Evolutionary conservation across 1,139 yeast species (phyloP), one percentile per base, ranked within the genome.

Genomic region (Pichia sp.): DNA sequence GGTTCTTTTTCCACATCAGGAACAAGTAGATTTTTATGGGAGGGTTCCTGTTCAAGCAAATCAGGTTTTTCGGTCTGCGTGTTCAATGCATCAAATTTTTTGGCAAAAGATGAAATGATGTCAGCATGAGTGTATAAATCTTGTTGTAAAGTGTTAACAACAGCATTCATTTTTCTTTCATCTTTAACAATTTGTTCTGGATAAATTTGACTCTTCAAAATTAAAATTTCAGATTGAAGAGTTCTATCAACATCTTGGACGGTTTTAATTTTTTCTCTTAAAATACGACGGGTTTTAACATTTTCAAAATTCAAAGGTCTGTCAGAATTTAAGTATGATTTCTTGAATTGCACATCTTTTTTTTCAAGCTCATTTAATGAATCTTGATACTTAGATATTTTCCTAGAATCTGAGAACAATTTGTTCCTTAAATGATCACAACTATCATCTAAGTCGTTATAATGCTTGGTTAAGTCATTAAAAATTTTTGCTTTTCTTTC

Each of bases 181-280:
- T 54, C 48, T 7, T 51, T 40, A 3, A 56, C 35, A 6, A 60
- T 25, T 26, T 48, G 48, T 10, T 55, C 58, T 1, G 62, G 60
- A 25, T 53, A 48, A 5, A 58, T 30, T 12, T 51, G 42, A 35
- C 59, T 53, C 30, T 61, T 60, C 28, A 58, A 30, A 4, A 60
- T 28, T 8, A 61, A 41, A 11, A 61, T 35, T 22, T 49, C 49
- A 4, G 60, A 50, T 27, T 56, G 56, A 4, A 61, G 35, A 6
- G 49, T 40, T 7, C 49, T 50, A 9, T 53, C 58, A 2, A 37
- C 6, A 4, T 40, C 36, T 24, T 48, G 49, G 6, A 57, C 36
- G 2, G 28, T 23, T 1, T 48, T 43, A 8, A 51, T 25, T 28
- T 50, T 52, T 32, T 46, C 40, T 29, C 53, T 51, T 4, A 60